These are phyloP conservation scores for Anastatica hierochuntica DNA, from an alignment of 345 rosid genomes.

Conservation along the genomic window DNA sequence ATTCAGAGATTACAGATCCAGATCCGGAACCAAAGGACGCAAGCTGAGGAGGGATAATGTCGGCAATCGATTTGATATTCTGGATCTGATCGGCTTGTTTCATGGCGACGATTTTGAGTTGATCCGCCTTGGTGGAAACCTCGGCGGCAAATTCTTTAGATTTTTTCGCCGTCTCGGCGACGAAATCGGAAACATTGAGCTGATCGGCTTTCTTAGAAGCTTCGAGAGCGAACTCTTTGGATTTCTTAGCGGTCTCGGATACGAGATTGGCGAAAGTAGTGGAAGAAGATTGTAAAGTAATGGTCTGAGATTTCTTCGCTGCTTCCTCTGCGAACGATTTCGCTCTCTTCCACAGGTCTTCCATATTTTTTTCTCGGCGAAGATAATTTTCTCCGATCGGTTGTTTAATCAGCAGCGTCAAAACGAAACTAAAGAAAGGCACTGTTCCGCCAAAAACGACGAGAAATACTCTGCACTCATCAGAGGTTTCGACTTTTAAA, in stretches of 20 bases:
- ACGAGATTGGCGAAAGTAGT: constrained; percentile 62
- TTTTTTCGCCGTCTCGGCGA: constrained; percentile 77
- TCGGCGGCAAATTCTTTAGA: constrained; percentile 79
- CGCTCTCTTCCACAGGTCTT: constrained; percentile 81
- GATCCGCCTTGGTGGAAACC: constrained; percentile 94
- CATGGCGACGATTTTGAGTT: constrained; percentile 58
- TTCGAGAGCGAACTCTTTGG: constrained; percentile 80
- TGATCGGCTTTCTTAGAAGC: constrained; percentile 94
- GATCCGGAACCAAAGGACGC: constrained; percentile 37
- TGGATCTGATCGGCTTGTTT: constrained; percentile 91
- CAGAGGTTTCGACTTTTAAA: background rate
- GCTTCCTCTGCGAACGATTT: constrained; percentile 78
- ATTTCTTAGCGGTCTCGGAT: constrained; percentile 79
- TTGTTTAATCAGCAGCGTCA: background rate
- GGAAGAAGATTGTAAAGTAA: constrained; percentile 39
- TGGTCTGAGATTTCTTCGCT: constrained; percentile 61
- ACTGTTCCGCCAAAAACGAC: background rate
- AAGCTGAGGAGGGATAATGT: constrained; percentile 54
- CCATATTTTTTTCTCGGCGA: constrained; percentile 33
- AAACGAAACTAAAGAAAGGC: background rate
- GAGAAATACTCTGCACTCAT: background rate
- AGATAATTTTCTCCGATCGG: background rate
- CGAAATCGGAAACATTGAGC: constrained; percentile 64
- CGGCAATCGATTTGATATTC: constrained; percentile 58
- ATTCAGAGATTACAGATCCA: constrained; percentile 31